A percentile compares a stretch with the other conserved stretches of the same genome.
Conservation (phyloP, 1,284 basidiomycete species). For the Sanguinoderma infundibulare region DNA sequence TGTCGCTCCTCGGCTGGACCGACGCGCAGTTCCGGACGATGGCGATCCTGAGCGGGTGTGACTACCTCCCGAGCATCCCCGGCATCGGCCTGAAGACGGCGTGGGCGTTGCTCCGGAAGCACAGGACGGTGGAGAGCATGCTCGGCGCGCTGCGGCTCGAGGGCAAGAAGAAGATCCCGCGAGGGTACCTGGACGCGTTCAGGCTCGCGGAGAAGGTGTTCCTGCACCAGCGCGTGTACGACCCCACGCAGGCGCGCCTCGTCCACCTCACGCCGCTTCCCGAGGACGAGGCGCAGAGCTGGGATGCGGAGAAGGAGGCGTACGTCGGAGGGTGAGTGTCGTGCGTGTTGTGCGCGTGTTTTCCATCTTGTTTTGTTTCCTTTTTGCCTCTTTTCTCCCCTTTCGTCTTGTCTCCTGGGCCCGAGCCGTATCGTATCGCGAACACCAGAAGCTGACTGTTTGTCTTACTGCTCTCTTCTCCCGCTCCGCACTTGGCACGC, state of each 20-base stretch:
- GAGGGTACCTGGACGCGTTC: slow-evolving; percentile 76
- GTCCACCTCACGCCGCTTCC: slow-evolving; percentile 71
- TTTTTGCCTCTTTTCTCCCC: slow-evolving; percentile 4
- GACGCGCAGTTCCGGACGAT: slow-evolving; percentile 91
- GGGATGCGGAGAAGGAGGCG: slow-evolving; percentile 65
- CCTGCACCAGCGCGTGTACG: slow-evolving; percentile 92
- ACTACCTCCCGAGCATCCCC: slow-evolving; percentile 93
- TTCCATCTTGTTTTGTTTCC: background rate
- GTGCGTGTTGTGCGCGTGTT: slow-evolving; percentile 1
- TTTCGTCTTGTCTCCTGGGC: background rate
- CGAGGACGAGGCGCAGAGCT: slow-evolving; percentile 43
- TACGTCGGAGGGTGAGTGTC: slow-evolving; percentile 80
- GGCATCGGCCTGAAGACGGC: slow-evolving; percentile 98
- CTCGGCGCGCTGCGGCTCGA: slow-evolving; percentile 83
- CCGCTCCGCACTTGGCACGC: background rate
- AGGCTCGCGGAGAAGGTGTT: slow-evolving; percentile 90
- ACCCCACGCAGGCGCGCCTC: slow-evolving; percentile 68
- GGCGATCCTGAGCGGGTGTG: slow-evolving; percentile 97
- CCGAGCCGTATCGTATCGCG: background rate
- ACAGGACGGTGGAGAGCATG: slow-evolving; percentile 88
- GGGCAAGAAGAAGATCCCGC: slow-evolving; percentile 85
- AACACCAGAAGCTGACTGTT: slow-evolving; percentile 7
- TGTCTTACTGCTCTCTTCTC: background rate
- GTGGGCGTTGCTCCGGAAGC: slow-evolving; percentile 78
- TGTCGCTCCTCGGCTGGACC: slow-evolving; percentile 89